Percentiles rank a stretch among this genome's conserved stretches.
phyloP scores from a whole-genome alignment of 73 alveolate genomes.

The Uronychia binucleata region DNA sequence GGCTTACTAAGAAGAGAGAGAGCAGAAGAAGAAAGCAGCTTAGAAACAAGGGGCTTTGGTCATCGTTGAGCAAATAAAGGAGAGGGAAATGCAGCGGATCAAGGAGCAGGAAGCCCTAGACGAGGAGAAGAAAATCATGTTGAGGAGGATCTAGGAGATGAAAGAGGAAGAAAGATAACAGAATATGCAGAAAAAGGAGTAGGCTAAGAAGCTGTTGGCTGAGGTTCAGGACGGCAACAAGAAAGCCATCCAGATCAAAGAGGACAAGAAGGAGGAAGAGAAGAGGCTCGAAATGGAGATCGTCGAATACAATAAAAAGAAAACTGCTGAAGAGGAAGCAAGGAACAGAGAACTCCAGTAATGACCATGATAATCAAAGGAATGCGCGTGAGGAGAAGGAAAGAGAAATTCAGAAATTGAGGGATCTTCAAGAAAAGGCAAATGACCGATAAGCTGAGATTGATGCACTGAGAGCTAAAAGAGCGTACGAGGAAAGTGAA shows the following conservation, averaged over 20 bases:
- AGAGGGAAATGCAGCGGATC: conserved; percentile 77
- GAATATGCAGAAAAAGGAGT: conserved; percentile 61
- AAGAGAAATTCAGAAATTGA: conserved; percentile 85
- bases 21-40: conserved; percentile 46
- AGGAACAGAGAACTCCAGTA: conserved; percentile 77
- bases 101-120: conserved; percentile 85
- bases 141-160: conserved; percentile 67
- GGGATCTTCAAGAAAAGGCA: conserved; percentile 92
- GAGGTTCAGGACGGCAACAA: conserved; percentile 83
- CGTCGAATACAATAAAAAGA: conserved; percentile 74
- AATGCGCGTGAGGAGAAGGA: conserved; percentile 68
- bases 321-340: conserved; percentile 82
- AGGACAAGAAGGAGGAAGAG: conserved; percentile 73
- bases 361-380: conserved; percentile 41
- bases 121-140: conserved; percentile 78
- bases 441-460: conserved; percentile 87
- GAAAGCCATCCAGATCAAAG: conserved; percentile 74
- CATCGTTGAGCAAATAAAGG: conserved; percentile 81
- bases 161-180: conserved; percentile 75
- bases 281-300: conserved; percentile 82
- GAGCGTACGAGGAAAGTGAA: conserved; percentile 91
- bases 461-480: conserved; percentile 90
- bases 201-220: conserved; percentile 59
- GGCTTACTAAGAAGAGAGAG: conserved; percentile 34
- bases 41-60: conserved; percentile 75